These are phyloP conservation scores for Blastomyces parvus DNA, from an alignment of 2,329 filamentous ascomycete species.

Conservation along the genomic window DNA sequence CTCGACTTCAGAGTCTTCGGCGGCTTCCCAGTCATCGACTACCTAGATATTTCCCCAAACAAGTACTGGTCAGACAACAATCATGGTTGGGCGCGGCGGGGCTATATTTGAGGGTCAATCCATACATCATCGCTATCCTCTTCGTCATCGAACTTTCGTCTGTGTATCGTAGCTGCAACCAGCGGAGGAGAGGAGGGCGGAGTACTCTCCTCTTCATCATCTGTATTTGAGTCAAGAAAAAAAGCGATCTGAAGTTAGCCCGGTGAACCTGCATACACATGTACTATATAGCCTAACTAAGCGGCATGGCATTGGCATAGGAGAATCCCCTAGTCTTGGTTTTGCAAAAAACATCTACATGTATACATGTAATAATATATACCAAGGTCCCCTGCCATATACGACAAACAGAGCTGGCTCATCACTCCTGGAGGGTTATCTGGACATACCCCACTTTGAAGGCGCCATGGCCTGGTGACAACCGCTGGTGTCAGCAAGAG, in stretches of 20 bases:
- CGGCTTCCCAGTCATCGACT: conserved; percentile 92
- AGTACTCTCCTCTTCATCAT: conserved; percentile 47
- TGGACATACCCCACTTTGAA: conserved; percentile 39
- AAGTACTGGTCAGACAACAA: background rate
- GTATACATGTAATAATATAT: background rate
- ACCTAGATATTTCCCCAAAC: conserved; percentile 46
- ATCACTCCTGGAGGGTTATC: background rate
- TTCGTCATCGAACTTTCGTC: conserved; percentile 82
- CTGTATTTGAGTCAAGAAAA: conserved; percentile 13
- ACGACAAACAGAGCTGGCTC: background rate
- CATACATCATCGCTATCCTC: conserved; percentile 72
- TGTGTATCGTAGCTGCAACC: conserved; percentile 33
- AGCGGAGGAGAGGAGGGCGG: conserved; percentile 39
- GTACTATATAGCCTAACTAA: background rate
- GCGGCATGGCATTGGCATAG: background rate
- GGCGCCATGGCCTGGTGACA: conserved; percentile 32
- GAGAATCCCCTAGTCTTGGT: background rate
- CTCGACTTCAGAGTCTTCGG: conserved; percentile 93
- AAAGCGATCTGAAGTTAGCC: background rate
- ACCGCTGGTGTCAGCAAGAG: conserved; percentile 1
- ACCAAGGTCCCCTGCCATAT: background rate
- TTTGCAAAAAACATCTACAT: too few species aligned
- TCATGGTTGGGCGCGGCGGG: background rate
- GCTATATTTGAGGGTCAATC: conserved; percentile 6
- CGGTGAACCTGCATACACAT: background rate